Evolutionary conservation across 1,284 basidiomycete species (phyloP).

Genomic region (Peniophora sp.): DNA sequence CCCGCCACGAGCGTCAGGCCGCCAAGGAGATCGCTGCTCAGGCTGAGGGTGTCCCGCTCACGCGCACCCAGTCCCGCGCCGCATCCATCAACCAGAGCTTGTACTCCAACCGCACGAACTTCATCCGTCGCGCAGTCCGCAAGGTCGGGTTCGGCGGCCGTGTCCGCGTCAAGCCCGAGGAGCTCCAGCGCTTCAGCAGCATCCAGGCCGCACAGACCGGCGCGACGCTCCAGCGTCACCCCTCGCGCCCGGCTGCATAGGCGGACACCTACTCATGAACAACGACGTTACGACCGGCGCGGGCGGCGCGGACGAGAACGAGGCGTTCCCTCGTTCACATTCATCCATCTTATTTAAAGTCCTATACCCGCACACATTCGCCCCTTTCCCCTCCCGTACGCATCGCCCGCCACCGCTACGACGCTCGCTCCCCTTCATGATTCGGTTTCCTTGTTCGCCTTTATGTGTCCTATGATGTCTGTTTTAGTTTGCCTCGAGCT

Average conservation of each 20-base stretch:
- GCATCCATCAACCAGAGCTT: conserved; percentile 90
- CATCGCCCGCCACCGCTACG: too few species aligned
- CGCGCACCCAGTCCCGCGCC: conserved; percentile 81
- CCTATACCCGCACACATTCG: too few species aligned
- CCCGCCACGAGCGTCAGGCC: conserved; percentile 50
- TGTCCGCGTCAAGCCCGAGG: conserved; percentile 74
- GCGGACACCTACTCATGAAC: background rate
- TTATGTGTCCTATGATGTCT: too few species aligned
- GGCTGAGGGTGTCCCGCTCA: conserved; percentile 67
- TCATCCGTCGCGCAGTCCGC: conserved; percentile 79
- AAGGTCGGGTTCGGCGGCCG: conserved; percentile 82
- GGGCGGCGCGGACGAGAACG: too few species aligned
- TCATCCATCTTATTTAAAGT: too few species aligned
- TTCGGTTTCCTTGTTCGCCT: too few species aligned
- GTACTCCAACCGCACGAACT: conserved; percentile 88
- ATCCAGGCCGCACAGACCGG: conserved; percentile 79
- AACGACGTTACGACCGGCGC: too few species aligned
- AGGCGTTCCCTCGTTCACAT: too few species aligned
- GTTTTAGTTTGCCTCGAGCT: too few species aligned
- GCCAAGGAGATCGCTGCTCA: conserved; percentile 33
- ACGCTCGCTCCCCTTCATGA: too few species aligned
- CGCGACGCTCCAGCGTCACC: conserved; percentile 70
- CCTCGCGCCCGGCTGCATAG: conserved; percentile 46
- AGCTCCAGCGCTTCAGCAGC: conserved; percentile 75
- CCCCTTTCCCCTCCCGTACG: too few species aligned